Evolutionary conservation across 306 rosid genomes (phyloP).

Genomic region (Ochetophila trinervis): DNA sequence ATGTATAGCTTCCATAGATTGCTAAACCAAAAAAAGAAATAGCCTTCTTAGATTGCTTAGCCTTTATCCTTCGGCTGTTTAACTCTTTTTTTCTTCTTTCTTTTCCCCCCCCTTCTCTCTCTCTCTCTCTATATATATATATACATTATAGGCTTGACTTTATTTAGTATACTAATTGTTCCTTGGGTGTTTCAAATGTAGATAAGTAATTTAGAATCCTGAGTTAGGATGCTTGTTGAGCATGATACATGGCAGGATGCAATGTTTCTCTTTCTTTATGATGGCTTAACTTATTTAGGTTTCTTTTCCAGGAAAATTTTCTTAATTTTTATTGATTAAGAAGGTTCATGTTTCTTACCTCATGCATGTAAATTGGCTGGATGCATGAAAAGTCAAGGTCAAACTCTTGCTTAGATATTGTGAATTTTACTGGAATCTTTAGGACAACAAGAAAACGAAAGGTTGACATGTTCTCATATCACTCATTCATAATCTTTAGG

Average conservation of each 20-base stretch:
- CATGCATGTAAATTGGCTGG: neutral
- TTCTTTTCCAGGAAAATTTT: neutral
- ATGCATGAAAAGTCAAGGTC: neutral
- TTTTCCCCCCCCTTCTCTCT: no score
- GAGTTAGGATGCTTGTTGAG: no score
- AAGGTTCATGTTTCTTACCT: neutral
- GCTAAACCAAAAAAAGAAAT: neutral
- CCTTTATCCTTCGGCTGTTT: neutral
- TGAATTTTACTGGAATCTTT: neutral
- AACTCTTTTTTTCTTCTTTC: neutral
- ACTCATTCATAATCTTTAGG: no score
- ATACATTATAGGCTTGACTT: no score
- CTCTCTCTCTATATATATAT: no score
- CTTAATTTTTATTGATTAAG: neutral
- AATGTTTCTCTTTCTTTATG: no score
- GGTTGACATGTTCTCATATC: no score
- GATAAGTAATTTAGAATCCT: no score
- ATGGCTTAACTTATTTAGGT: neutral
- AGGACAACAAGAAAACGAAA: no score
- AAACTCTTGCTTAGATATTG: neutral
- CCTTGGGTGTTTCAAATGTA: no score
- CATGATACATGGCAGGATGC: no score
- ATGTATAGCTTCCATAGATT: constrained; percentile 11
- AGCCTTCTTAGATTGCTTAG: neutral
- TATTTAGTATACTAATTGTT: no score